phyloP scores from a whole-genome alignment of 495 filamentous ascomycete genomes.

The Aspergillus wentii region DNA sequence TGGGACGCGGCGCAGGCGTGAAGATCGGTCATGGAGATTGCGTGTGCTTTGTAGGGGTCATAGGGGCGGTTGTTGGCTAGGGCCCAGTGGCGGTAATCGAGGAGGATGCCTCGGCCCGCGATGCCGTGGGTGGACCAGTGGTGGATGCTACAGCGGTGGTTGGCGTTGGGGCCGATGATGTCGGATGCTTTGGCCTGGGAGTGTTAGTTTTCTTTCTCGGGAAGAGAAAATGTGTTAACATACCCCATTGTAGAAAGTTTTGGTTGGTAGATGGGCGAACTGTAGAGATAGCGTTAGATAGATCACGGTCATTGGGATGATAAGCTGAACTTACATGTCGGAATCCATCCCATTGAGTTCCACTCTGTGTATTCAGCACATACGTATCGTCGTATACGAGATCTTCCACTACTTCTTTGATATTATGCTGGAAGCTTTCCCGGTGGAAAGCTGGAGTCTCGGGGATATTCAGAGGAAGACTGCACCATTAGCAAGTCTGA shows the following conservation, averaged over 20 bases:
- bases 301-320: not conserved
- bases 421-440: constrained; percentile 46
- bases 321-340: constrained; percentile 46
- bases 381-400: constrained; percentile 58
- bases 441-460: constrained; percentile 45
- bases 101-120: constrained; percentile 44
- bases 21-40: constrained; percentile 56
- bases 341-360: constrained; percentile 74
- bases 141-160: constrained; percentile 45
- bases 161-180: constrained; percentile 40
- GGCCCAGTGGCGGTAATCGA: constrained; percentile 45
- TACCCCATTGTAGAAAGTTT: constrained; percentile 49
- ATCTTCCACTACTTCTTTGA: constrained; percentile 37
- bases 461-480: constrained; percentile 52
- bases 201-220: constrained; percentile 1
- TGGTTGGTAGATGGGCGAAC: not conserved
- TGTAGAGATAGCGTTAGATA: not conserved
- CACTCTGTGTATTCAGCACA: constrained; percentile 64
- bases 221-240: not conserved
- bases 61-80: constrained; percentile 36
- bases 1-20: constrained; percentile 51
- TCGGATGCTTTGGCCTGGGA: constrained; percentile 35
- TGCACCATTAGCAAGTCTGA: constrained; percentile 9
- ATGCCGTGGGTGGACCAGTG: constrained; percentile 42
- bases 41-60: constrained; percentile 54